Base-by-base conservation (phyloP, 108 stramenopile genomes). In the Nitzschia palea region DNA sequence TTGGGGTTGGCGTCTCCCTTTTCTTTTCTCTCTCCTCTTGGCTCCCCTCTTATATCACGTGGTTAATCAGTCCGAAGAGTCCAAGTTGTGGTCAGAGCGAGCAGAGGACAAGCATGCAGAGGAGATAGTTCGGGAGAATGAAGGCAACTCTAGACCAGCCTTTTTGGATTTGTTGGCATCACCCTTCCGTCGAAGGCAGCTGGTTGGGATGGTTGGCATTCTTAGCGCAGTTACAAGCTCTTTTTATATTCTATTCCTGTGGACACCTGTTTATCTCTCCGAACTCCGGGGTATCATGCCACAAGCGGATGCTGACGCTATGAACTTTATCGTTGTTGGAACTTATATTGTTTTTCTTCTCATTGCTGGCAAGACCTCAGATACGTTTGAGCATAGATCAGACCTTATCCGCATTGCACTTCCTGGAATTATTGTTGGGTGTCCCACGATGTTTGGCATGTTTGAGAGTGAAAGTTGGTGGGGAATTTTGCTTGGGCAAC, bases 1-100 rank as follows among this genome's bases (percentile, higher is more conserved):
- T 9, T 93, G 87, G 87, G 91, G 85, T 50, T 93, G 91, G 91
- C 63, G 91, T 0, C 59, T 88, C 20, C 88, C 88, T 14, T 93
- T 93, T 51, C 73, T 73, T 59, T 80, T 86, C 63, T 86, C 85
- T 2, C 53, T 86, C 3, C 61, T 78, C 22, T 37, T 86, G 55
- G 85, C 85, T 12, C 85, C 85, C 22, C 18, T 83, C 1, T 55
- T 86, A 0, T 86, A 74, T 55, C 55, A 55, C 47, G 67, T 83
- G 45, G 81, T 86, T 2, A 81, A 55, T 25, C 71, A 83, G 4
- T 76, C 85, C 0, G 82, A 80, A 70, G 85, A 86, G 68, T 82
- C 80, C 20, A 83, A 83, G 65, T 37, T 74, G 17, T 86, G 85
- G 85, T 30, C 64, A 4, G 80, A 86, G 52, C 65, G 77, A 31